These are phyloP conservation scores for Staphylotrichum longicolle DNA, from an alignment of 495 filamentous ascomycete species.

Conservation along the genomic window DNA sequence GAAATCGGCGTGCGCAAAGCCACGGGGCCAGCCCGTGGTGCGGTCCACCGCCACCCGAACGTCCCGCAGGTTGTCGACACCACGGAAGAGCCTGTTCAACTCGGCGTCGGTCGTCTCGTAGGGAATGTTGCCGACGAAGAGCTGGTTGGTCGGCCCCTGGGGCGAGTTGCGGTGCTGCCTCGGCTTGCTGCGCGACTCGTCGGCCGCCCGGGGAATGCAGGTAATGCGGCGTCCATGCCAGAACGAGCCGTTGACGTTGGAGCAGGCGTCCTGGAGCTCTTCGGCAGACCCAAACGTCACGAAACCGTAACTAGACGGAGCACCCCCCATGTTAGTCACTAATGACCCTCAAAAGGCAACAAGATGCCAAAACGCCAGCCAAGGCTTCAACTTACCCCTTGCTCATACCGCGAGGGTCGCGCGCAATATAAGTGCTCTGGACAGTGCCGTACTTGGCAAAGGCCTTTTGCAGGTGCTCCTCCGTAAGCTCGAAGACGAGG, in stretches of 20 bases:
- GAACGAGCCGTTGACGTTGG: slow-evolving; percentile 63
- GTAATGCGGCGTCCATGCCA: slow-evolving; percentile 74
- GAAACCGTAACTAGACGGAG: slow-evolving; percentile 68
- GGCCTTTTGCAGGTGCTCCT: slow-evolving; percentile 63
- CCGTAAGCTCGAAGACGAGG: slow-evolving; percentile 78
- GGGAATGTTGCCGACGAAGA: slow-evolving; percentile 88
- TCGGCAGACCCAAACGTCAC: slow-evolving; percentile 61
- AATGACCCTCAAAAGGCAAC: background rate
- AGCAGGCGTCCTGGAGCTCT: slow-evolving; percentile 59
- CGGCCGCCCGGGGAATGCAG: slow-evolving; percentile 51
- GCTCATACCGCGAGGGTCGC: slow-evolving; percentile 73
- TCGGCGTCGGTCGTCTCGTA: slow-evolving; percentile 89
- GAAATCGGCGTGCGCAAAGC: slow-evolving; percentile 92
- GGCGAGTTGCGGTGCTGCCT: background rate
- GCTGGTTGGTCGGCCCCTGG: slow-evolving; percentile 56
- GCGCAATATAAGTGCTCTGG: slow-evolving; percentile 52
- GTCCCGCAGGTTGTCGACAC: slow-evolving; percentile 69
- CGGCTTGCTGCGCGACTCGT: background rate
- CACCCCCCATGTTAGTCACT: slow-evolving; percentile 26
- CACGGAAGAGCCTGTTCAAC: slow-evolving; percentile 74
- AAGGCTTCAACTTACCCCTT: slow-evolving; percentile 66
- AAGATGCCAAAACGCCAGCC: background rate
- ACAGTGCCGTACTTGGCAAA: slow-evolving; percentile 68
- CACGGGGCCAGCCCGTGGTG: slow-evolving; percentile 78
- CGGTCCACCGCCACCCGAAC: slow-evolving; percentile 89